phyloP scores from a whole-genome alignment of 371 early-diverging fungal genomes.

The Mortierella sp. region DNA sequence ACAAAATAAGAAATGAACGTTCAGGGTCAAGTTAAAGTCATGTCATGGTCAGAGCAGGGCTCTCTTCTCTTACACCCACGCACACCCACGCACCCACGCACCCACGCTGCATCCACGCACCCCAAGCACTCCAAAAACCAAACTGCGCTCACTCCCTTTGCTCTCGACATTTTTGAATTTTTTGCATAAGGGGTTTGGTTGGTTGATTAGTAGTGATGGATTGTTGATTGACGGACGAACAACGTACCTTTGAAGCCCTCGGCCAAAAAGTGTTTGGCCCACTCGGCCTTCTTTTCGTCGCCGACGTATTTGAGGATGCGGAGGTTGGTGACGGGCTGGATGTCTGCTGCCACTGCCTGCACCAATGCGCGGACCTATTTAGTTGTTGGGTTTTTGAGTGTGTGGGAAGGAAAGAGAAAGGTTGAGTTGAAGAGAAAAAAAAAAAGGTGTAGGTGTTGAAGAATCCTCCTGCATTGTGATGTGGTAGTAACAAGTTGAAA shows the following conservation, averaged over 20 bases:
- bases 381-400: not conserved
- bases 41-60: not conserved
- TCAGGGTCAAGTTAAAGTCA: not conserved
- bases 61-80: not conserved
- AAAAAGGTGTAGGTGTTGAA: not conserved
- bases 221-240: too few relatives aligned
- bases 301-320: slow-evolving; percentile 75
- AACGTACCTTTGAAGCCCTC: slow-evolving; percentile 76
- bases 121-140: not conserved
- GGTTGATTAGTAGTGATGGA: too few relatives aligned
- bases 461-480: not conserved
- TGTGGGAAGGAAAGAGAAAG: not conserved
- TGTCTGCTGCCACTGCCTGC: slow-evolving; percentile 84
- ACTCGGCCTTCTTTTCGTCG: slow-evolving; percentile 70
- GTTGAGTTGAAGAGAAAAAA: not conserved
- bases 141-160: not conserved
- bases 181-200: not conserved
- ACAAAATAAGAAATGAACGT: slow-evolving; percentile 3
- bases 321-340: slow-evolving; percentile 91
- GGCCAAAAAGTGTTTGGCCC: slow-evolving; percentile 72
- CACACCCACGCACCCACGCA: too few relatives aligned
- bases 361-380: slow-evolving; percentile 79
- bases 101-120: too few relatives aligned
- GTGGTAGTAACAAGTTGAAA: not conserved
- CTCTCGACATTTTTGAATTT: not conserved